Base-by-base conservation (phyloP, 2,329 filamentous ascomycete genomes). In the Gnomoniopsis smithogilvyi region DNA sequence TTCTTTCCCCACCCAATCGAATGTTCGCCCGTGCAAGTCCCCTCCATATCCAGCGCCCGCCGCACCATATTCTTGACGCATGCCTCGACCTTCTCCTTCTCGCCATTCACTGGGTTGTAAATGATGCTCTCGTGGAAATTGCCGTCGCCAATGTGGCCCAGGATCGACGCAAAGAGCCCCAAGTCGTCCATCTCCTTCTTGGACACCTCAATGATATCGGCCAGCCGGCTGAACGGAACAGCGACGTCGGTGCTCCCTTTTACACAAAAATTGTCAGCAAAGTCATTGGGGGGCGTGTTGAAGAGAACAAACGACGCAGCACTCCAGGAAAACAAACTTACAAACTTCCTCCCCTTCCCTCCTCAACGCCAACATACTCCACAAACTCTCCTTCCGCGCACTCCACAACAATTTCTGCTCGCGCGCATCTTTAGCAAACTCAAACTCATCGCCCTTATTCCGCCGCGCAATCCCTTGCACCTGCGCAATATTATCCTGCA, bases 61-160 rank as follows among this genome's bases (percentile, higher is more conserved):
- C 89, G 83, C 21, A 96, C 91, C 92, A 97, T 96, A 66, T 92
- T 88, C 69, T 93, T 87, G 50, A 97, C 91, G 64, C 91, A 92
- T 56, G 80, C 82, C 70, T 95, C 90, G 1, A 95, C 91, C 65
- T 89, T 90, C 46, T 82, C 87, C 58, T 83, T 83, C 73, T 96
- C 90, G 26, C 80, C 84, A 3, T 84, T 80, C 45, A 54, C 33
- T 57, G 83, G 83, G 73, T 95, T 85, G 72, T 96, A 97, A 75
- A 97, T 88, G 74, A 97, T 95, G 69, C 89, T 91, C 70, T 93
- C 88, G 72, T 97, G 93, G 76, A 97, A 97, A 73, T 97, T 97
- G 41, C 93, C 93, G 69, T 96, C 93, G 14, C 93, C 93, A 58
- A 97, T 89, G 69, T 97, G 93, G 3, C 93, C 93, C 3, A 97